Percentiles rank a stretch among this genome's conserved stretches.
These are phyloP conservation scores for Lineolata rhizophorae DNA, from an alignment of 495 filamentous ascomycete species.

Conservation along the genomic window DNA sequence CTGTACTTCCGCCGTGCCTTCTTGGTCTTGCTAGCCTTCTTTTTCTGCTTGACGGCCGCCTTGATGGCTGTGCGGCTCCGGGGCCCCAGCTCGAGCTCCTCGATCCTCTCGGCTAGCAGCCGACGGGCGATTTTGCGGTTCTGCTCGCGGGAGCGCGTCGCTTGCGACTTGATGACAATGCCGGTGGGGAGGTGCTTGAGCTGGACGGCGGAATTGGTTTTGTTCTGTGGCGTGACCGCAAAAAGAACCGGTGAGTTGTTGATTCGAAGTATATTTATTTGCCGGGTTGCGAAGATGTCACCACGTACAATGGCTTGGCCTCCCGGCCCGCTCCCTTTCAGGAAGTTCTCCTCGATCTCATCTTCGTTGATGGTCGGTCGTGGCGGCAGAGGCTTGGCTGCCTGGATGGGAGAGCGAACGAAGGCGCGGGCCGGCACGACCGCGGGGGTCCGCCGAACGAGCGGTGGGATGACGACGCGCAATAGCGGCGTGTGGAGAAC, in stretches of 20 bases:
- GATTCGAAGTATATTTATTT: too few relatives aligned
- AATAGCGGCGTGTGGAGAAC: too few relatives aligned
- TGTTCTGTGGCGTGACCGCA: slow-evolving; percentile 39
- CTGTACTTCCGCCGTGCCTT: slow-evolving; percentile 48
- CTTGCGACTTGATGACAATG: slow-evolving; percentile 78
- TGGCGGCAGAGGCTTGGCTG: slow-evolving; percentile 42
- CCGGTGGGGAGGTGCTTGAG: slow-evolving; percentile 77
- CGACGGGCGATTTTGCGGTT: slow-evolving; percentile 74
- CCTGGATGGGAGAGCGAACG: neutral
- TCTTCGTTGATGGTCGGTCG: slow-evolving; percentile 51
- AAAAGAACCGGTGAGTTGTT: too few relatives aligned
- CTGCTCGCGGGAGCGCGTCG: slow-evolving; percentile 65
- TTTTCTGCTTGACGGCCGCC: slow-evolving; percentile 29
- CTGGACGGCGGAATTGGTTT: slow-evolving; percentile 90
- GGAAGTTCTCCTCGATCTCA: slow-evolving; percentile 63
- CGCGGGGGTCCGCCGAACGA: too few relatives aligned
- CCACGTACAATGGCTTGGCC: slow-evolving; percentile 70
- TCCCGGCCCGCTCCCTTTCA: slow-evolving; percentile 82
- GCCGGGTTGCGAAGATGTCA: slow-evolving; percentile 1
- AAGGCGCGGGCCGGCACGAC: too few relatives aligned
- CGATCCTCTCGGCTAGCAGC: slow-evolving; percentile 55
- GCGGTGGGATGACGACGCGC: too few relatives aligned
- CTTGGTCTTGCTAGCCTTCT: slow-evolving; percentile 43
- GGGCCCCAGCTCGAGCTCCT: slow-evolving; percentile 39
- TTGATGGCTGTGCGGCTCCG: slow-evolving; percentile 34